These are phyloP conservation scores for Tuber indicum DNA, from an alignment of 495 filamentous ascomycete genomes.

Conservation along the genomic window DNA sequence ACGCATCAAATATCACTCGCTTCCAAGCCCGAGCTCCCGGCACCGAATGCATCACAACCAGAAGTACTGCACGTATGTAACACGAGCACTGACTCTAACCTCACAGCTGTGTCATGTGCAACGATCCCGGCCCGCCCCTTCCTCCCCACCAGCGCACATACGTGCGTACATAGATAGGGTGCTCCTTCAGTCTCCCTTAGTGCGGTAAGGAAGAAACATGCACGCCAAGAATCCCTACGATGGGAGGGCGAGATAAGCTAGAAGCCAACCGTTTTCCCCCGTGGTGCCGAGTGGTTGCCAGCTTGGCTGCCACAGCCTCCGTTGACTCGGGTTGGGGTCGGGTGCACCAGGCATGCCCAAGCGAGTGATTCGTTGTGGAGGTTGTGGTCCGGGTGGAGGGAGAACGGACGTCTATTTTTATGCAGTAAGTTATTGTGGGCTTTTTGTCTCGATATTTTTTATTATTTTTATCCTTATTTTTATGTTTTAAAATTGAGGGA, in stretches of 20 bases:
- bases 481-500: neutral
- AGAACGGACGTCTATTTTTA: neutral
- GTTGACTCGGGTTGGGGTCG: neutral
- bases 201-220: neutral
- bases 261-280: slow-evolving; percentile 3
- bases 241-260: neutral
- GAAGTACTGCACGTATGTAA: neutral
- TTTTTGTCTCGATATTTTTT: neutral
- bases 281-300: neutral
- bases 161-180: neutral
- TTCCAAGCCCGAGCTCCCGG: neutral
- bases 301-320: neutral
- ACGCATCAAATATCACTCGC: slow-evolving; percentile 4
- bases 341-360: neutral
- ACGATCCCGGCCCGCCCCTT: neutral
- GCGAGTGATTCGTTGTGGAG: slow-evolving; percentile 4
- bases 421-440: neutral
- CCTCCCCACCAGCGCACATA: neutral
- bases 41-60: neutral
- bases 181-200: neutral
- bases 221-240: neutral
- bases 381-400: neutral
- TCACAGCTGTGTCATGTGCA: neutral
- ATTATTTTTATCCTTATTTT: neutral
- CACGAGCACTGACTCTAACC: neutral